A percentile compares a stretch with the other conserved stretches of the same genome.
These are phyloP conservation scores for Cercophora samala DNA, from an alignment of 495 filamentous ascomycete genomes.

Conservation along the genomic window DNA sequence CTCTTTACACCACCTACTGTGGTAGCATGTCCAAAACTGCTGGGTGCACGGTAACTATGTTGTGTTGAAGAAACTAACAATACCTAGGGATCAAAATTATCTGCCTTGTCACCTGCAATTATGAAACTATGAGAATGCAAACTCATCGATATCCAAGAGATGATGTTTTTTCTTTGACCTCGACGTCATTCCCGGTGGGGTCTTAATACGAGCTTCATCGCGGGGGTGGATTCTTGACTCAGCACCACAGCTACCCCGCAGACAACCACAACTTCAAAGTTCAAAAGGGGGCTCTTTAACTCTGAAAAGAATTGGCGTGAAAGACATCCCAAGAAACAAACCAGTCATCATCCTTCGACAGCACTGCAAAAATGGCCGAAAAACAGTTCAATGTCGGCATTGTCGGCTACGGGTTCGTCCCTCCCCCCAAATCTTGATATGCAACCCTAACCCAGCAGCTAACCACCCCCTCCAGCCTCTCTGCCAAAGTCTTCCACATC, in stretches of 20 bases:
- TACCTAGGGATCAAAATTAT: no score
- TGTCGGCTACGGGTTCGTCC: conserved; percentile 52
- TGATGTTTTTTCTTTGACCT: background rate
- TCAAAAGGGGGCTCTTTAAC: background rate
- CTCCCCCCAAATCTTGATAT: no score
- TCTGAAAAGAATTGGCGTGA: background rate
- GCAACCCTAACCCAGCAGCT: conserved; percentile 2
- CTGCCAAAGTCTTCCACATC: conserved; percentile 88
- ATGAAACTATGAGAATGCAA: no score
- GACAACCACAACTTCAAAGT: background rate
- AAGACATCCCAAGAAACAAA: background rate
- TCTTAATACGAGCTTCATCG: background rate
- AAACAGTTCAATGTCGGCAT: conserved; percentile 52
- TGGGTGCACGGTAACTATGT: no score
- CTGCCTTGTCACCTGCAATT: no score
- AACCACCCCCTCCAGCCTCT: conserved; percentile 52
- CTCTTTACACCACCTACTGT: background rate
- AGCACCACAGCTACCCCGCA: background rate
- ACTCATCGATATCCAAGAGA: background rate
- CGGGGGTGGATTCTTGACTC: background rate
- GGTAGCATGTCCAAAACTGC: background rate
- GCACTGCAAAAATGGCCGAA: conserved; percentile 16
- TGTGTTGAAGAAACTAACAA: no score
- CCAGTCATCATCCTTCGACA: background rate
- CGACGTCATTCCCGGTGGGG: background rate